A percentile compares a stretch with the other conserved stretches of the same genome.
These are phyloP conservation scores for Meripilus lineatus DNA, from an alignment of 1,284 basidiomycete genomes.

Conservation along the genomic window DNA sequence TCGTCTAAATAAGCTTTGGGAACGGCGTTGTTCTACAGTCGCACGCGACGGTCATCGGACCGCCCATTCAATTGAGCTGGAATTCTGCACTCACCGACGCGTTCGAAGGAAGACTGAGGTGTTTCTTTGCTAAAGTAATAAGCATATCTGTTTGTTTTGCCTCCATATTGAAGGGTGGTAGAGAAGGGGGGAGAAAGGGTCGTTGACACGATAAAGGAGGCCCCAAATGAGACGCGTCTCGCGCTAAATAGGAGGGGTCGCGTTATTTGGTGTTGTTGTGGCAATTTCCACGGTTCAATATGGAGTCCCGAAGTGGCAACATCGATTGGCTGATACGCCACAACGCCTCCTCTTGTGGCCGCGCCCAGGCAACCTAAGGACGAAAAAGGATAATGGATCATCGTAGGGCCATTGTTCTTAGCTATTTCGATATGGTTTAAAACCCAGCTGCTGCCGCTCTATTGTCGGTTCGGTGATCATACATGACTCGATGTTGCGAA, in stretches of 20 bases:
- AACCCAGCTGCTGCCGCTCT: too few species aligned
- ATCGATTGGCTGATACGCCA: too few species aligned
- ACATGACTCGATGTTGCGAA: too few species aligned
- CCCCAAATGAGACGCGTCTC: constrained; percentile 2
- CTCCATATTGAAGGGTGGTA: constrained; percentile 9
- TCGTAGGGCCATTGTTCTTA: too few species aligned
- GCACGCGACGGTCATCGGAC: constrained; percentile 1
- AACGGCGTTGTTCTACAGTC: constrained; percentile 10
- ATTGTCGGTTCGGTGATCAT: too few species aligned
- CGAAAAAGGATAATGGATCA: too few species aligned
- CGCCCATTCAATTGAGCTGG: constrained; percentile 2
- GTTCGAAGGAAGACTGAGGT: constrained; percentile 12
- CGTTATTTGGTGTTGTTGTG: constrained; percentile 14
- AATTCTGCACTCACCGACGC: constrained; percentile 12
- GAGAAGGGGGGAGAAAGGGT: background rate
- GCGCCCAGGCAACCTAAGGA: too few species aligned
- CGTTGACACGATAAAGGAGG: constrained; percentile 2
- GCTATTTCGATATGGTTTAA: too few species aligned
- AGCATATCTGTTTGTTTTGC: constrained; percentile 4
- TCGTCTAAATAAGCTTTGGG: constrained; percentile 34
- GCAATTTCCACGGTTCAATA: too few species aligned
- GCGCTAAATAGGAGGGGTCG: constrained; percentile 13
- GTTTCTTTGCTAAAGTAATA: constrained; percentile 16
- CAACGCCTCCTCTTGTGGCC: too few species aligned
- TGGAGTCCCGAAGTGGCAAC: too few species aligned